Percentiles rank a stretch among this genome's conserved stretches.
These are phyloP conservation scores for Nicotiana benthamiana DNA, from an alignment of 257 asterid genomes.

Conservation along the genomic window DNA sequence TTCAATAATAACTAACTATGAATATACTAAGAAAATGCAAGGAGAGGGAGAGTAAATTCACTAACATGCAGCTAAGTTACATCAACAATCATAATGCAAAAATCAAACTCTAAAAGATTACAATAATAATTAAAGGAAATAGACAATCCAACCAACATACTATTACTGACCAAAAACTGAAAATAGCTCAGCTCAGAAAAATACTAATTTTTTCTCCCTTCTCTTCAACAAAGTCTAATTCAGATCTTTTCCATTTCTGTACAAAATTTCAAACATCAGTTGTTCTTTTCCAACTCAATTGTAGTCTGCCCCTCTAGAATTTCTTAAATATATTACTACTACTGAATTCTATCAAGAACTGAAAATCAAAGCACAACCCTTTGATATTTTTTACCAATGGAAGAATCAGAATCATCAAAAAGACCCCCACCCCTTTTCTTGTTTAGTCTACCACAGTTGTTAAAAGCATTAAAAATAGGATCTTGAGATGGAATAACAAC, in stretches of 20 bases:
- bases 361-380: conserved; percentile 43
- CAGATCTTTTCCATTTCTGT: conserved; percentile 21
- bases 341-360: neutral
- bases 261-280: conserved; percentile 21
- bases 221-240: conserved; percentile 2
- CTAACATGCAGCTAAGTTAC: neutral
- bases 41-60: neutral
- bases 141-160: conserved; percentile 22
- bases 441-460: conserved; percentile 31
- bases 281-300: neutral
- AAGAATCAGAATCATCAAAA: conserved; percentile 36
- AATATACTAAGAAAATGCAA: neutral
- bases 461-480: conserved; percentile 5
- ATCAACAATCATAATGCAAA: neutral
- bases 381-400: conserved; percentile 41
- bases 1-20: too few species aligned
- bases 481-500: conserved; percentile 34
- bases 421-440: conserved; percentile 41
- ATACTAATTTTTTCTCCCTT: neutral
- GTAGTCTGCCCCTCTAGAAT: too few species aligned
- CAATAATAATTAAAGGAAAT: conserved; percentile 14
- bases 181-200: neutral
- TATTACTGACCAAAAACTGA: neutral
- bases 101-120: neutral
- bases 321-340: neutral